Evolutionary conservation across 768 basidiomycete genomes (phyloP), one percentile per base, ranked within the genome.

Genomic region (Suillus weaverae): DNA sequence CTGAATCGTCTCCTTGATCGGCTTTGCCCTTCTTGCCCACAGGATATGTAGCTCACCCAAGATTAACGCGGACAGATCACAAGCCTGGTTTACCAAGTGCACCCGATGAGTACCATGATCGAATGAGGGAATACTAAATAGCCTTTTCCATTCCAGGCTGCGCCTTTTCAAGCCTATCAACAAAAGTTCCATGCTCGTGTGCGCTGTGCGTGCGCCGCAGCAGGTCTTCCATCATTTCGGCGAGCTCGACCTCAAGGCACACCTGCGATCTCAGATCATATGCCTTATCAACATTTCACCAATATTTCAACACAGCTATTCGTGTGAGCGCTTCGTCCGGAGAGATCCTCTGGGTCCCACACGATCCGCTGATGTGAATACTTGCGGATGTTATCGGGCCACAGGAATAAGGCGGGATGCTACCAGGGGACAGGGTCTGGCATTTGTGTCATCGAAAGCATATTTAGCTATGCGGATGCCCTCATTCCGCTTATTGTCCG

Each of bases 211-310:
- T 62, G 46, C 38, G 35, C 63, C 63, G 46, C 55, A 65, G 59
- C 56, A 53, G 10, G 36, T 57, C 67, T 66, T 66, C 64, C 61
- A 60, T 73, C 46, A 54, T 66, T 62, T 69, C 64, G 65, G 69
- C 43, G 64, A 66, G 66, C 64, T 68, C 69, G 33, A 70, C 72
- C 57, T 55, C 68, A 63, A 68, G 71, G 73, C 32, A 64, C 62
- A 38, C 38, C 38, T 32, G 32, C 22, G 41, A 75, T 75, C 74
- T 75, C 39, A 75, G 74, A 75, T 75, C 65, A 41, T 61, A 54
- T 57, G 22, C 62, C 73, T 73, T 76, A 74, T 74, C 74, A 74
- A 61, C 68, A 66, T 70, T 75, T 71, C 64, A 67, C 67, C 67
- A 62, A 73, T 69, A 68, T 67, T 68, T 68, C 33, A 53, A 11